Percentiles rank a stretch among this genome's conserved stretches.
Conservation (phyloP, 176 grass and related monocot species). For the Triticum turgidum region DNA sequence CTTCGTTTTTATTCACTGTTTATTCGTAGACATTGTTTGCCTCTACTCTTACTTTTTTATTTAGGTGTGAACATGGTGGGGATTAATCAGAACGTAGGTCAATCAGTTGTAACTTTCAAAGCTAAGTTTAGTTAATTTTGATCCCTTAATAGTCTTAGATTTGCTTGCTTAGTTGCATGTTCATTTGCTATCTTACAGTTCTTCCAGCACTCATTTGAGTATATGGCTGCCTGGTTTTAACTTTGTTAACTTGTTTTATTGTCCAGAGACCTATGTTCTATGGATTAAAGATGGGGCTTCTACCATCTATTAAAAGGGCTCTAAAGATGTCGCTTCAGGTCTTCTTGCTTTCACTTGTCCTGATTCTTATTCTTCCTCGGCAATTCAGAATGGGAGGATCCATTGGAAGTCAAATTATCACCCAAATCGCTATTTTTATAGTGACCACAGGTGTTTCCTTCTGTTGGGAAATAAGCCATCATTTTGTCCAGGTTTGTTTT, state of each 20-base stretch:
- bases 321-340: conserved; percentile 67
- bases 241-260: conserved; percentile 21
- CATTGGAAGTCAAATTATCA: conserved; percentile 47
- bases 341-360: conserved; percentile 45
- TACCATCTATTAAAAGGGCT: conserved; percentile 63
- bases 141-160: neutral
- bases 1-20: neutral
- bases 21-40: neutral
- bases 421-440: conserved; percentile 60
- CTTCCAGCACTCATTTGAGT: neutral
- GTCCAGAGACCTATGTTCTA: conserved; percentile 90
- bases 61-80: neutral
- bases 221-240: neutral
- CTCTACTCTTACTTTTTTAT: neutral
- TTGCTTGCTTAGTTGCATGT: neutral
- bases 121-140: conserved; percentile 19
- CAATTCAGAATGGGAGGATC: conserved; percentile 59
- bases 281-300: conserved; percentile 83
- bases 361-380: conserved; percentile 51
- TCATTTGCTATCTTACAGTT: neutral
- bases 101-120: neutral
- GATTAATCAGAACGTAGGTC: neutral
- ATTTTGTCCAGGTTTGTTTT: conserved; percentile 80
- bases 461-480: conserved; percentile 91
- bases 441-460: conserved; percentile 48